Conservation (phyloP, 73 alveolate genomes). For the Uronychia binucleata region DNA sequence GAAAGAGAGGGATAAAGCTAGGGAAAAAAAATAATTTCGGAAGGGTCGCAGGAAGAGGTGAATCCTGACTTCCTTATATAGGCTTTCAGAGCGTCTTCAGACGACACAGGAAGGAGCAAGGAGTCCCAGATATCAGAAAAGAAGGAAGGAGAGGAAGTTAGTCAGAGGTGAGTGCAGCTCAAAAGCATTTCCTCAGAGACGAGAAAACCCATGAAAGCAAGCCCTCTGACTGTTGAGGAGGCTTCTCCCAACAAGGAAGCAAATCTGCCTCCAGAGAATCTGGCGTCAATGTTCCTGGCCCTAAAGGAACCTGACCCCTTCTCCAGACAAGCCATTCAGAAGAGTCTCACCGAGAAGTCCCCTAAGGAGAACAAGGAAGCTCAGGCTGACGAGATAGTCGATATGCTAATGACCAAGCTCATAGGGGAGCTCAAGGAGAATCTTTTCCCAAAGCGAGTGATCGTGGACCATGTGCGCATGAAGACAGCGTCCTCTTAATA, state of each 20-base stretch:
- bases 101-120: no score
- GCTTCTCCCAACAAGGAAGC: not conserved
- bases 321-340: not conserved
- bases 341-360: slow-evolving; percentile 1
- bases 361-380: slow-evolving; percentile 8
- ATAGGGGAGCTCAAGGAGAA: slow-evolving; percentile 18
- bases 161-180: no score
- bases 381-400: slow-evolving; percentile 28
- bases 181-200: no score
- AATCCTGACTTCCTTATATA: no score
- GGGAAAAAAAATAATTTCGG: no score
- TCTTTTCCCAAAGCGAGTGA: slow-evolving; percentile 38
- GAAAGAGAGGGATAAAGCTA: no score
- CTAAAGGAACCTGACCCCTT: slow-evolving; percentile 39
- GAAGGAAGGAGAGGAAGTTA: no score
- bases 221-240: not conserved
- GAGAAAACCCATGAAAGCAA: not conserved
- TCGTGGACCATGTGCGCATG: not conserved
- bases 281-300: slow-evolving; percentile 13
- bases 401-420: slow-evolving; percentile 1
- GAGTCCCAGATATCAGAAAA: no score
- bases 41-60: no score
- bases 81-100: no score
- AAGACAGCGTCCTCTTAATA: not conserved
- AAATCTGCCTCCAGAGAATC: not conserved